These are phyloP conservation scores for Colletotrichum sp. DNA, from an alignment of 2,329 filamentous ascomycete species.

Conservation along the genomic window DNA sequence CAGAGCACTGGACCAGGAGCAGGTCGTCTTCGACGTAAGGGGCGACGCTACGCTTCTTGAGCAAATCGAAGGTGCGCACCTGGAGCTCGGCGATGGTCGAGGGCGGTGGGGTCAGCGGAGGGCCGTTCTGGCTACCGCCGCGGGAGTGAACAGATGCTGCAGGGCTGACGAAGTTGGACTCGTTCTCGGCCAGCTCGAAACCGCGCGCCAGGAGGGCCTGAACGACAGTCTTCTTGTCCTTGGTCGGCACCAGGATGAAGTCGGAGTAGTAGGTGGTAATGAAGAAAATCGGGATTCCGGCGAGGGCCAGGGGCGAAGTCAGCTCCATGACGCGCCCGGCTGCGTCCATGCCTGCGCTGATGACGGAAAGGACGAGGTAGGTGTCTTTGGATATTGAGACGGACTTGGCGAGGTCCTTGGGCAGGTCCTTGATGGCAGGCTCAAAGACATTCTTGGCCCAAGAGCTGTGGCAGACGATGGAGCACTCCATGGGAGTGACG, in stretches of 20 bases:
- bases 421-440: slow-evolving; percentile 67
- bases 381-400: slow-evolving; percentile 82
- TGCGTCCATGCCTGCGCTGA: slow-evolving; percentile 87
- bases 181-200: slow-evolving; percentile 80
- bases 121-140: slow-evolving; percentile 42
- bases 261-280: slow-evolving; percentile 98
- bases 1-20: slow-evolving; percentile 83
- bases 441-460: slow-evolving; percentile 78
- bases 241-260: slow-evolving; percentile 88
- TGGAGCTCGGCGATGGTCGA: slow-evolving; percentile 81
- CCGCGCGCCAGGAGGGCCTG: slow-evolving; percentile 78
- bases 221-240: slow-evolving; percentile 75
- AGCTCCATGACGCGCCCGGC: slow-evolving; percentile 90
- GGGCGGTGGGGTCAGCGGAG: slow-evolving; percentile 76
- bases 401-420: slow-evolving; percentile 52
- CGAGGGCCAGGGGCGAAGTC: slow-evolving; percentile 87
- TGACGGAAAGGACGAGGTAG: slow-evolving; percentile 88
- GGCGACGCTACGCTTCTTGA: slow-evolving; percentile 77
- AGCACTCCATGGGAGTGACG: slow-evolving; percentile 90
- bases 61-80: slow-evolving; percentile 78
- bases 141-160: slow-evolving; percentile 43
- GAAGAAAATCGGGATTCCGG: slow-evolving; percentile 96
- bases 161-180: slow-evolving; percentile 68
- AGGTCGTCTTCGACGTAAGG: slow-evolving; percentile 74
- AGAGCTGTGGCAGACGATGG: slow-evolving; percentile 82